A percentile compares a stretch with the other conserved stretches of the same genome.
phyloP scores from a whole-genome alignment of 148 eudicot genomes.

The Persicaria tinctoria region DNA sequence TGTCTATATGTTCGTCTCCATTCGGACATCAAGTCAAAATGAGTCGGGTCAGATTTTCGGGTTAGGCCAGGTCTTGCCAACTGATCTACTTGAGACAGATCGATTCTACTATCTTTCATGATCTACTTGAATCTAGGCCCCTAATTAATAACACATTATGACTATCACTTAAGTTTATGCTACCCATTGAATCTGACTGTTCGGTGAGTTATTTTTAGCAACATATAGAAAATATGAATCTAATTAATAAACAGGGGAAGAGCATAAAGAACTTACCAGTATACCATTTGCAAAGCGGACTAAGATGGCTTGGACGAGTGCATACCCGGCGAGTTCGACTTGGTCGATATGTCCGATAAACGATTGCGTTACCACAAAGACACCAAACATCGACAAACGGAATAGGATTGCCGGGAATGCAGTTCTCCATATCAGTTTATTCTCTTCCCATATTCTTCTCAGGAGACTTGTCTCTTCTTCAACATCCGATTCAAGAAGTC shows the following conservation, averaged over 20 bases:
- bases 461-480: neutral
- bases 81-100: too few species aligned
- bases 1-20: too few species aligned
- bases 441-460: neutral
- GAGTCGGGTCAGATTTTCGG: too few species aligned
- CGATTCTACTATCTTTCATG: too few species aligned
- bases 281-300: constrained; percentile 4
- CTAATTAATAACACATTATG: too few species aligned
- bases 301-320: neutral
- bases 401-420: constrained; percentile 4
- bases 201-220: too few species aligned
- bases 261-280: neutral
- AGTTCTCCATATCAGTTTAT: neutral
- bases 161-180: too few species aligned
- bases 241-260: neutral
- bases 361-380: neutral
- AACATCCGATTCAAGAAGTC: neutral
- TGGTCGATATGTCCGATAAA: constrained; percentile 5
- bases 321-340: constrained; percentile 9
- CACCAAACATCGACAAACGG: neutral
- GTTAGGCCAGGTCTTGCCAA: too few species aligned
- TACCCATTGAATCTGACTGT: too few species aligned
- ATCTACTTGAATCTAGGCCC: too few species aligned
- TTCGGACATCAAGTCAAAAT: too few species aligned
- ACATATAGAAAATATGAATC: too few species aligned